Percentiles rank a stretch among this genome's conserved stretches.
Evolutionary conservation across 805 yeast genomes (phyloP).

Genomic region (Lipomyces sp.): DNA sequence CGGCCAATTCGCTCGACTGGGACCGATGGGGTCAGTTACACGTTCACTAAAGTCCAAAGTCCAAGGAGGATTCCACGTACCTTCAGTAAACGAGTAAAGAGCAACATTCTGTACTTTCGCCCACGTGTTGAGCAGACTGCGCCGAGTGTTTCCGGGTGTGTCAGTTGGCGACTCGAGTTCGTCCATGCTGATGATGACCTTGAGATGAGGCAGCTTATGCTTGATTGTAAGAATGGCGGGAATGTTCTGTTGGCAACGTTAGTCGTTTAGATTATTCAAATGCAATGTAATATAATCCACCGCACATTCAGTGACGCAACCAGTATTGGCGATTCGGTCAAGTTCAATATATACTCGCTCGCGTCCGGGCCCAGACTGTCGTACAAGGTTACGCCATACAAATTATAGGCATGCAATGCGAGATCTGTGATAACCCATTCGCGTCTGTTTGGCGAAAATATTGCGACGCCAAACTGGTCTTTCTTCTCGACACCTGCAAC

Average conservation of each 20-base stretch:
- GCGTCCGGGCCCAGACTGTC: slow-evolving; percentile 64
- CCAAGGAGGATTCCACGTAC: not conserved
- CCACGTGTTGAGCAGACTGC: slow-evolving; percentile 47
- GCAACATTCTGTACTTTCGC: slow-evolving; percentile 15
- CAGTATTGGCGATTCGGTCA: slow-evolving; percentile 67
- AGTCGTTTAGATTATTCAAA: not conserved
- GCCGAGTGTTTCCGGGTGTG: slow-evolving; percentile 40
- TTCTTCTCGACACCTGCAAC: slow-evolving; percentile 43
- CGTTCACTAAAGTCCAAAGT: too few relatives aligned
- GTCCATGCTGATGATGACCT: slow-evolving; percentile 63
- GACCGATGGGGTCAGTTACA: slow-evolving; percentile 44
- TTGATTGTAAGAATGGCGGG: slow-evolving; percentile 54
- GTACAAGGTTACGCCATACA: slow-evolving; percentile 57
- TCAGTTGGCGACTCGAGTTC: slow-evolving; percentile 43
- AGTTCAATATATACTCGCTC: slow-evolving; percentile 62
- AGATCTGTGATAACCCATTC: slow-evolving; percentile 76
- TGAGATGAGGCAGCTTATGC: slow-evolving; percentile 51
- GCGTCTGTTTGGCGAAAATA: slow-evolving; percentile 61
- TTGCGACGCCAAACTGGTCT: slow-evolving; percentile 56
- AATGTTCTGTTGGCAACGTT: slow-evolving; percentile 48
- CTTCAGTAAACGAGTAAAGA: slow-evolving; percentile 31
- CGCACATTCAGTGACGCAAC: slow-evolving; percentile 54
- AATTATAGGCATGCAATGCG: slow-evolving; percentile 64
- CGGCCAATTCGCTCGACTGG: slow-evolving; percentile 51
- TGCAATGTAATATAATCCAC: not conserved